A percentile compares a stretch with the other conserved stretches of the same genome.
These are phyloP conservation scores for Strobilomyces echinocephalus DNA, from an alignment of 768 basidiomycete species.

Conservation along the genomic window DNA sequence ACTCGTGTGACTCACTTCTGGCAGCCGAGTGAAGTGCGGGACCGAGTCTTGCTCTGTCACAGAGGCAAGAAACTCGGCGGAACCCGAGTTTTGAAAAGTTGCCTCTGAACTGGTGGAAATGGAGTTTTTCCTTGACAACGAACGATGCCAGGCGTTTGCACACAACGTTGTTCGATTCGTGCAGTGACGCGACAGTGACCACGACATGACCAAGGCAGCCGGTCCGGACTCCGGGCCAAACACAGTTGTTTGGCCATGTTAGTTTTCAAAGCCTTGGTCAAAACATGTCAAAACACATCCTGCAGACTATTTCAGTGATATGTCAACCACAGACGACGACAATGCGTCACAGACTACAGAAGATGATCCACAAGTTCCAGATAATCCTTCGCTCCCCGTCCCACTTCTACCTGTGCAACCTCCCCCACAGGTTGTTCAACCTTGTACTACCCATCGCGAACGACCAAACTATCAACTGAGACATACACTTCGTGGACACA, in stretches of 20 bases:
- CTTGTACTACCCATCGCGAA: slow-evolving; percentile 36
- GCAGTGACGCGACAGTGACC: background rate
- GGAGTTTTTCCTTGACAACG: slow-evolving; percentile 9
- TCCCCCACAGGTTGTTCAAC: slow-evolving; percentile 28
- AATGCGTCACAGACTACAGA: slow-evolving; percentile 80
- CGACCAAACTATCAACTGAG: slow-evolving; percentile 65
- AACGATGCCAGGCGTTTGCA: background rate
- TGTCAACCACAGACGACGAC: slow-evolving; percentile 50
- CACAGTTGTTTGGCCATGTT: slow-evolving; percentile 20
- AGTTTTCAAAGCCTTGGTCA: slow-evolving; percentile 19
- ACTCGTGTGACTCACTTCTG: slow-evolving; percentile 24
- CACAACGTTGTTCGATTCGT: background rate
- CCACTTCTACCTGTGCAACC: slow-evolving; percentile 33
- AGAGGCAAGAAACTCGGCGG: slow-evolving; percentile 27
- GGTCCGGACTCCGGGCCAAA: too few species aligned
- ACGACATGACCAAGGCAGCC: slow-evolving; percentile 8
- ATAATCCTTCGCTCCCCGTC: slow-evolving; percentile 41
- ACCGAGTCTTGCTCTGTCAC: slow-evolving; percentile 17
- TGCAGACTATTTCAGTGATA: background rate
- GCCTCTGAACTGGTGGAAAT: slow-evolving; percentile 4
- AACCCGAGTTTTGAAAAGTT: slow-evolving; percentile 22
- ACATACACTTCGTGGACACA: slow-evolving; percentile 72
- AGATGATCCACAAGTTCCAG: slow-evolving; percentile 75
- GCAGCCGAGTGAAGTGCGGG: slow-evolving; percentile 16
- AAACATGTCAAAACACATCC: slow-evolving; percentile 23